These are phyloP conservation scores for Sphagnurus paluster DNA, from an alignment of 1,284 basidiomycete species.

Conservation along the genomic window DNA sequence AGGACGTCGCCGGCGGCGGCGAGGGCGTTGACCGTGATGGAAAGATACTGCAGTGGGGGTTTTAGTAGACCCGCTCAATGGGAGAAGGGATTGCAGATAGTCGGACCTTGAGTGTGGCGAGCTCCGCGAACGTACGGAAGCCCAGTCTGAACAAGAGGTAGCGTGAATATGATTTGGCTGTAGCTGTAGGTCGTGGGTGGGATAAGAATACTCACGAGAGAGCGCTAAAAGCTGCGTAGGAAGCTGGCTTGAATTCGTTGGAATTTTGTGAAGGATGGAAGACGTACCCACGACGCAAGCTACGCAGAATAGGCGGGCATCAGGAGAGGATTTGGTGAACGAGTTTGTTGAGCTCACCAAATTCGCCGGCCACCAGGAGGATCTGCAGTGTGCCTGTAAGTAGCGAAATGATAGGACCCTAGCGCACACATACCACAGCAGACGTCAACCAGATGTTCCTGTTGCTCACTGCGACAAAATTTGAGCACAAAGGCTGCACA, in stretches of 20 bases:
- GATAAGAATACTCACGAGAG: constrained; percentile 35
- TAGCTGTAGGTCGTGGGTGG: not conserved
- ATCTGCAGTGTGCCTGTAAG: constrained; percentile 17
- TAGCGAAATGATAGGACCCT: not conserved
- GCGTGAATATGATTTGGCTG: no score
- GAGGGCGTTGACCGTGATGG: constrained; percentile 53
- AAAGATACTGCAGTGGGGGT: constrained; percentile 34
- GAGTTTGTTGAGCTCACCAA: constrained; percentile 35
- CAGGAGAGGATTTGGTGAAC: not conserved
- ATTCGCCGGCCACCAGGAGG: constrained; percentile 47
- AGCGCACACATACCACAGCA: constrained; percentile 35
- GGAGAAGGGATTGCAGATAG: not conserved
- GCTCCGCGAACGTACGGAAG: constrained; percentile 39
- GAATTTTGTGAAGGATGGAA: not conserved
- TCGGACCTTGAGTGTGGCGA: constrained; percentile 39
- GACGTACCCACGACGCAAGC: constrained; percentile 38
- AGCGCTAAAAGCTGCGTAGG: constrained; percentile 36
- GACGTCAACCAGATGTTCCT: constrained; percentile 40
- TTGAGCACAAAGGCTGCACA: constrained; percentile 9
- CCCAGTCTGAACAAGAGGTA: constrained; percentile 23
- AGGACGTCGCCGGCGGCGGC: constrained; percentile 56
- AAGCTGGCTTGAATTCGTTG: constrained; percentile 10
- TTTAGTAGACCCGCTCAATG: not conserved
- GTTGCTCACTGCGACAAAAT: constrained; percentile 41
- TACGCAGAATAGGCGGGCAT: constrained; percentile 14